Conservation (phyloP, 495 filamentous ascomycete genomes). For the Pseudomonodictys pantanalensis region DNA sequence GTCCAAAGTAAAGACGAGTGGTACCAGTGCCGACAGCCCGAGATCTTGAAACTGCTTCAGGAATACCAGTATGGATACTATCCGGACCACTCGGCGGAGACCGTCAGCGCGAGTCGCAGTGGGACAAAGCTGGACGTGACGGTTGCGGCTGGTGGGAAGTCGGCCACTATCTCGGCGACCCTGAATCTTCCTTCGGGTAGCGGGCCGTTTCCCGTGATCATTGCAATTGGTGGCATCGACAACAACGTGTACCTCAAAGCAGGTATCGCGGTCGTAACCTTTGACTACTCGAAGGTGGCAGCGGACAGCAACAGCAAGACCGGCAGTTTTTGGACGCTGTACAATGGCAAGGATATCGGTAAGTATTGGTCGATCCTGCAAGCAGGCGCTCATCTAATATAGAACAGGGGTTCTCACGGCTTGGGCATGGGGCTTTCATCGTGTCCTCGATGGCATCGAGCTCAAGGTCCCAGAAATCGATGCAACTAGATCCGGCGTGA, state of each 20-base stretch:
- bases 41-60: conserved; percentile 52
- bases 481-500: conserved; percentile 48
- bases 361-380: conserved; percentile 2
- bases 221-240: conserved; percentile 55
- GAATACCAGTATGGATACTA: conserved; percentile 58
- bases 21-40: conserved; percentile 53
- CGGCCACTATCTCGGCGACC: conserved; percentile 47
- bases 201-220: conserved; percentile 51
- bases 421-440: conserved; percentile 56
- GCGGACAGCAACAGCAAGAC: conserved; percentile 53
- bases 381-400: not conserved
- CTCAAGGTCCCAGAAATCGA: conserved; percentile 51
- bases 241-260: conserved; percentile 50
- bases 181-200: conserved; percentile 45
- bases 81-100: conserved; percentile 51
- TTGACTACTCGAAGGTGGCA: conserved; percentile 51
- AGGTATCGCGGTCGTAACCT: conserved; percentile 52
- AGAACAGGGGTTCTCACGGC: conserved; percentile 48
- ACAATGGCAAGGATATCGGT: conserved; percentile 54
- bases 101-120: conserved; percentile 50
- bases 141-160: conserved; percentile 49
- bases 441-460: conserved; percentile 52
- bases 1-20: conserved; percentile 49
- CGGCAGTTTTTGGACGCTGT: conserved; percentile 53
- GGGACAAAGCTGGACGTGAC: conserved; percentile 49